Percentiles rank a stretch among this genome's conserved stretches.
phyloP scores from a whole-genome alignment of 139 green algal genomes.

The Chlamydomonas sp. region DNA sequence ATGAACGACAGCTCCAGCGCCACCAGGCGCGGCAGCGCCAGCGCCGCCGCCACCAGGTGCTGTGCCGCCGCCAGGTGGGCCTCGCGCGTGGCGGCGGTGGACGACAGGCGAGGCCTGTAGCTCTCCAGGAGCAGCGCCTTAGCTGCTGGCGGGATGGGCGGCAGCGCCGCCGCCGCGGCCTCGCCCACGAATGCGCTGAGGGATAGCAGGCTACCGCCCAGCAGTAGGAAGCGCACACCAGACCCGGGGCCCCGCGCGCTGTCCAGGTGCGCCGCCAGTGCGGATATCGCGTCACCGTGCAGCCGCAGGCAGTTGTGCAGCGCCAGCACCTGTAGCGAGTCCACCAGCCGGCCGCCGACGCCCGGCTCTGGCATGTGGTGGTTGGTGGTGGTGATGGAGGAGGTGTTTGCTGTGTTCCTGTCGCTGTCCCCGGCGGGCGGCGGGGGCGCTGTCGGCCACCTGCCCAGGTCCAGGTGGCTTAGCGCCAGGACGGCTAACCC shows the following conservation, averaged over 20 bases:
- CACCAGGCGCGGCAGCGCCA: constrained; percentile 55
- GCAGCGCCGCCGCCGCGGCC: not conserved
- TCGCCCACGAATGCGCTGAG: not conserved
- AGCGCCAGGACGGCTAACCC: constrained; percentile 31
- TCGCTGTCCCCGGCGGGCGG: too few species aligned
- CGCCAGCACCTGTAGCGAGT: not conserved
- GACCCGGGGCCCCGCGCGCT: not conserved
- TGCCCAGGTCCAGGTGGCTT: constrained; percentile 45
- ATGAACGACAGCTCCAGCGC: constrained; percentile 79
- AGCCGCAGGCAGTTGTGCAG: constrained; percentile 29
- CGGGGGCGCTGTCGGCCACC: not conserved
- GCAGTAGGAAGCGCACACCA: constrained; percentile 9
- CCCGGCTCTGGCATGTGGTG: too few species aligned
- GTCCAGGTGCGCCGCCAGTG: not conserved
- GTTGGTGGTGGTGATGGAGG: too few species aligned
- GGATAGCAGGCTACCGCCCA: constrained; percentile 24
- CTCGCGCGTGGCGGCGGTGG: not conserved
- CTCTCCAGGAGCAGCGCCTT: not conserved
- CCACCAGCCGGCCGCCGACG: too few species aligned
- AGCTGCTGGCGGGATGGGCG: not conserved
- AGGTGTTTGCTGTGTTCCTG: too few species aligned
- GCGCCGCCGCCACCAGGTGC: constrained; percentile 12
- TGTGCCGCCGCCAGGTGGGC: constrained; percentile 35
- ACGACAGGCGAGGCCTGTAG: not conserved
- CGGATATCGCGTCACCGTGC: not conserved